A percentile compares a stretch with the other conserved stretches of the same genome.
Evolutionary conservation across 441 rosid species (phyloP).

Genomic region (Iberis amara): DNA sequence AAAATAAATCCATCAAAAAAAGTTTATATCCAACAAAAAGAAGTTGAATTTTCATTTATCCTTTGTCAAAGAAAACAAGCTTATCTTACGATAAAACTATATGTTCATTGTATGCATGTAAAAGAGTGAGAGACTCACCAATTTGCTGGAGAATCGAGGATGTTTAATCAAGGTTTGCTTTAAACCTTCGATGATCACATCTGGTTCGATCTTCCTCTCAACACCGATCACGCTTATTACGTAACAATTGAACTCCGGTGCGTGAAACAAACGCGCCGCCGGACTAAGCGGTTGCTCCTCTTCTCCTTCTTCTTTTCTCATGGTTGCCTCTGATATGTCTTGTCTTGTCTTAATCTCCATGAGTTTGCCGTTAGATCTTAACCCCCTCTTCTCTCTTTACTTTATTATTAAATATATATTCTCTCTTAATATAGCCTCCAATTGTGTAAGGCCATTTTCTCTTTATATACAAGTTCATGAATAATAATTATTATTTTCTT

Average conservation of each 20-base stretch:
- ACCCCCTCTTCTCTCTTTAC: background rate
- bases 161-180: conserved; percentile 42
- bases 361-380: background rate
- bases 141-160: conserved; percentile 68
- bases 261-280: conserved; percentile 52
- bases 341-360: conserved; percentile 27
- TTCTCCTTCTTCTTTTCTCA: background rate
- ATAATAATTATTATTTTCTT: too few relatives aligned
- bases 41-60: too few relatives aligned
- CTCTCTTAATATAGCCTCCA: too few relatives aligned
- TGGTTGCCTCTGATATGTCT: background rate
- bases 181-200: conserved; percentile 36
- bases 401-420: too few relatives aligned
- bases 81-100: background rate
- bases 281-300: conserved; percentile 45
- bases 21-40: background rate
- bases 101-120: too few relatives aligned
- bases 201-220: conserved; percentile 35
- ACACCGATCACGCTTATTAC: conserved; percentile 48
- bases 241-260: conserved; percentile 48
- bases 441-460: too few relatives aligned
- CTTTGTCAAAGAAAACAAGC: background rate
- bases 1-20: background rate
- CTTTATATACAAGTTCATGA: too few relatives aligned
- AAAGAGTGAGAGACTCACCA: conserved; percentile 29